phyloP scores from a whole-genome alignment of 2,329 filamentous ascomycete genomes.

The Penicillium sp. region DNA sequence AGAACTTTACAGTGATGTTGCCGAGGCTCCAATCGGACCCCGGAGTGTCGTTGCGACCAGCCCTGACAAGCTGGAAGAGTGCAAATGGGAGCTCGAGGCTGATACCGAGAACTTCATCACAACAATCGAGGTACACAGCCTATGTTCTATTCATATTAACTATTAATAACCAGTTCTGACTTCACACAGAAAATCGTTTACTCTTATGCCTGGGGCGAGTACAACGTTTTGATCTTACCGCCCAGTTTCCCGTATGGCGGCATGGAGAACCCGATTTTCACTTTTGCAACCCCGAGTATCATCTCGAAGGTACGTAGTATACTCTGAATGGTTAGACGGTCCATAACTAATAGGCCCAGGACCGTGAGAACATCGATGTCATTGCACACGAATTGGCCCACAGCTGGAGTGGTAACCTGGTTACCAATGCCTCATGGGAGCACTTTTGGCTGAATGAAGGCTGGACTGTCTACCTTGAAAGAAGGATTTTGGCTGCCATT shows the following conservation, averaged over 20 bases:
- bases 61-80: constrained; percentile 77
- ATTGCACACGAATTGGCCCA: constrained; percentile 81
- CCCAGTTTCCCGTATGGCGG: constrained; percentile 87
- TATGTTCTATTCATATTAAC: background rate
- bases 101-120: constrained; percentile 92
- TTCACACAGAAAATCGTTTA: constrained; percentile 60
- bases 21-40: constrained; percentile 79
- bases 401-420: constrained; percentile 82
- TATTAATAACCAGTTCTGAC: constrained; percentile 13
- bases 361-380: constrained; percentile 88
- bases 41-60: constrained; percentile 81
- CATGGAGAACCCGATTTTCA: constrained; percentile 86
- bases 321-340: background rate
- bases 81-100: constrained; percentile 85
- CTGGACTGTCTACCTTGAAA: constrained; percentile 94
- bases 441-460: constrained; percentile 67
- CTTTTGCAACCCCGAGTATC: constrained; percentile 91
- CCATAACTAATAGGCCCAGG: constrained; percentile 36
- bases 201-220: constrained; percentile 89
- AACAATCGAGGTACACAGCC: constrained; percentile 67
- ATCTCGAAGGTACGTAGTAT: constrained; percentile 64
- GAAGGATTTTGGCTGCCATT: constrained; percentile 55
- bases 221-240: constrained; percentile 88
- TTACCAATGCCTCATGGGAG: constrained; percentile 53
- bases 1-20: constrained; percentile 64